Base-by-base conservation (phyloP, 371 early-diverging fungal species). In the Mucor indicus region DNA sequence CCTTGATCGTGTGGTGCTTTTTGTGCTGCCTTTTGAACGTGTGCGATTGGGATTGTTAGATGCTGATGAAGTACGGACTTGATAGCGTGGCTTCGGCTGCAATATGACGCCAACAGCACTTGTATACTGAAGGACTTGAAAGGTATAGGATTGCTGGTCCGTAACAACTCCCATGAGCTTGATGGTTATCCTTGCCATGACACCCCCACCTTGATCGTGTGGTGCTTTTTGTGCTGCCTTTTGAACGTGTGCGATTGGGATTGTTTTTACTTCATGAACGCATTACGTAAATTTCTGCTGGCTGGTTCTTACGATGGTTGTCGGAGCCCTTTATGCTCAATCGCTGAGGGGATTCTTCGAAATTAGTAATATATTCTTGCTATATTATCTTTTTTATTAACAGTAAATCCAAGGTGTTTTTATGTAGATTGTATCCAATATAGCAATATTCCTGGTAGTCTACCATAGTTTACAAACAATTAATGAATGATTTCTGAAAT, bases 81-180 rank as follows among this genome's bases (percentile, higher is more conserved):
- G 29, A 35, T n/a, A 35, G 35, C 35, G 35, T 35, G 35, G 35
- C 35, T 35, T 35, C n/a, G 35, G 35, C 35, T 35, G 35, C 35
- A 35, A 35, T 35, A n/a, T 35, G 35, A 16, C 35, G n/a, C 35
- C 35, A 6, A n/a, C 35, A 35, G 16, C 35, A 6, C 35, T 35
- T n/a, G 16, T n/a, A 35, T 35, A 35, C 16, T 35, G 10, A 35
- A 35, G 35, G 35, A 35, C 35, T 35, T 35, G 35, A 35, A 35
- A 35, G 35, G 35, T 35, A 35, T 35, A n/a, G 4, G 35, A 35
- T n/a, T n/a, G 35, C 35, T 35, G 35, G 35, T 35, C 35, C 35
- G 35, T 35, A 27, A 11, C 29, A 27, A 27, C 11, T 27, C 11
- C 29, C 29, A 38, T 15, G 38, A 38, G 17, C 38, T 38, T 38